Evolutionary conservation across 345 rosid genomes (phyloP).

Genomic region (Combretum micranthum): DNA sequence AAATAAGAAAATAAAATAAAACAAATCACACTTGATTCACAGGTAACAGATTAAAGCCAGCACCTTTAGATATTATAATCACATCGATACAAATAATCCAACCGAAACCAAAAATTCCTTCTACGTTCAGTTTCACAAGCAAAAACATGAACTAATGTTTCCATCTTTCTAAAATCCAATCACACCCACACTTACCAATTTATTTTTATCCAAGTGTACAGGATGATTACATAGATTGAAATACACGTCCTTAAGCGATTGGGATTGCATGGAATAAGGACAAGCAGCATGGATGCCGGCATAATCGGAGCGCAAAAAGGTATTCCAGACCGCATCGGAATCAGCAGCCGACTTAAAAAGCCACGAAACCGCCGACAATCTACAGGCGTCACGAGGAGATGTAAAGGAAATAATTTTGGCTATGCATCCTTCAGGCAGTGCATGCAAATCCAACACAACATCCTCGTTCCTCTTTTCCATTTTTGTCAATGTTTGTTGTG

Average conservation of each 20-base stretch:
- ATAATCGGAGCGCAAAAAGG: slow-evolving; percentile 44
- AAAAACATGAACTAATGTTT: no score
- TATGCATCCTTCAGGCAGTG: slow-evolving; percentile 44
- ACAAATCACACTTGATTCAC: no score
- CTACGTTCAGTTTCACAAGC: no score
- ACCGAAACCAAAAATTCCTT: background rate
- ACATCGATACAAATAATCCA: background rate
- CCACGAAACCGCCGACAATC: slow-evolving; percentile 36
- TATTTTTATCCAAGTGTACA: slow-evolving; percentile 46
- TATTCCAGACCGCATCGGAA: slow-evolving; percentile 59
- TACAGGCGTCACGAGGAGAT: slow-evolving; percentile 39
- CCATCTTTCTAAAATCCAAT: no score
- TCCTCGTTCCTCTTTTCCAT: background rate
- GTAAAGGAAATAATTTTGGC: slow-evolving; percentile 40
- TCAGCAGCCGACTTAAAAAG: slow-evolving; percentile 33
- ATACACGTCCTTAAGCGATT: slow-evolving; percentile 44
- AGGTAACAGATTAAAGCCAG: no score
- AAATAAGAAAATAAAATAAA: no score
- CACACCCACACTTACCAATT: slow-evolving; percentile 46
- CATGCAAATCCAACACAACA: slow-evolving; percentile 10
- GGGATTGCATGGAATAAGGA: background rate
- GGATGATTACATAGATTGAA: slow-evolving; percentile 30
- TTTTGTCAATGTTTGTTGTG: no score
- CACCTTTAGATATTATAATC: no score
- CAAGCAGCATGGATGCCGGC: slow-evolving; percentile 15